A percentile compares a stretch with the other conserved stretches of the same genome.
phyloP scores from a whole-genome alignment of 257 asterid genomes.

The Solanum tarapatanum region DNA sequence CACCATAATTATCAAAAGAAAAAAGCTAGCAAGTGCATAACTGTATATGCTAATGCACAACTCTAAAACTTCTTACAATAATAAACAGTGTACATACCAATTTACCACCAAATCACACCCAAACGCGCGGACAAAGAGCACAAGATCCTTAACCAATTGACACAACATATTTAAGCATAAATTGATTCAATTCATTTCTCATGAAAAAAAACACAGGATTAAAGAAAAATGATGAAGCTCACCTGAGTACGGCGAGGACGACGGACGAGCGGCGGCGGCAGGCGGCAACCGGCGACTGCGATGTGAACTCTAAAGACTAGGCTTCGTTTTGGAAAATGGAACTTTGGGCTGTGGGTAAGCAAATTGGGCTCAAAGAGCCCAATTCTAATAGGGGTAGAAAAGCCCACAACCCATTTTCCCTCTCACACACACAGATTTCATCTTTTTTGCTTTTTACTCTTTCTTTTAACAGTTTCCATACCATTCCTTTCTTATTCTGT shows the following conservation, averaged over 20 bases:
- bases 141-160: neutral
- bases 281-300: neutral
- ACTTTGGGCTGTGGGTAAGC: neutral
- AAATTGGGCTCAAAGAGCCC: neutral
- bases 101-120: neutral
- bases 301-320: neutral
- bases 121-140: neutral
- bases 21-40: neutral
- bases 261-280: neutral
- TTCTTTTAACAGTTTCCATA: neutral
- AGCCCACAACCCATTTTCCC: constrained; percentile 18
- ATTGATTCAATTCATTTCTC: neutral
- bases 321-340: neutral
- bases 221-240: neutral
- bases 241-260: neutral
- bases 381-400: neutral
- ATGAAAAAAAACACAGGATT: neutral
- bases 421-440: neutral
- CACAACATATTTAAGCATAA: neutral
- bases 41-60: neutral
- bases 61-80: neutral
- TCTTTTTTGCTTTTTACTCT: neutral
- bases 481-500: neutral
- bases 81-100: neutral
- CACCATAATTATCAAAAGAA: neutral